Base-by-base conservation (phyloP, 495 filamentous ascomycete genomes). In the Lepidopterella palustris region DNA sequence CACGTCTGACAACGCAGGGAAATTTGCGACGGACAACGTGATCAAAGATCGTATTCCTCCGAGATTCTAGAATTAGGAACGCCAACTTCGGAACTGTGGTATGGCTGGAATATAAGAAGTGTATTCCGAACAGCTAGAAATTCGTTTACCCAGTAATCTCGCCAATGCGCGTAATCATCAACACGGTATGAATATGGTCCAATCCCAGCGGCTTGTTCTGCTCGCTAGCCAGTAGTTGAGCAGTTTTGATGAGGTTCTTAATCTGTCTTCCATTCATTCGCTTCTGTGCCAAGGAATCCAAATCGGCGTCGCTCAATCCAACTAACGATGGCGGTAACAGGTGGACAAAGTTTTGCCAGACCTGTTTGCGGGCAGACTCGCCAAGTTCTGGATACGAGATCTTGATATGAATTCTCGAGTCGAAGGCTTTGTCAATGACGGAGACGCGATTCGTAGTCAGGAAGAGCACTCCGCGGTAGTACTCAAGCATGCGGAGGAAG, bases 131-230 rank as follows among this genome's bases (percentile, higher is more conserved):
- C n/a, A n/a, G n/a, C n/a, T n/a, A n/a, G n/a, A n/a, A n/a, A n/a
- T n/a, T n/a, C n/a, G n/a, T n/a, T n/a, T n/a, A n/a, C n/a, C n/a
- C n/a, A n/a, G n/a, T n/a, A n/a, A n/a, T n/a, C n/a, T 48, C 63
- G 51, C 55, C 56, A 62, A 66, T 66, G 27, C 62, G 63, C 59
- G 56, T 66, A 62, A 66, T 66, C 62, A 55, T 39, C 53, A 60
- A 57, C 39, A 66, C 60, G 54, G 63, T 59, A 27, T 60, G 24
- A 24, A 95, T 88, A 69, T 95, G 89, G 31, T 83, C 81, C 86
- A 95, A 89, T 3, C 79, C 79, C 8, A 95, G 75, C 1, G 80
- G 78, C 42, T 82, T 80, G 25, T 76, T 76, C 68, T 90, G 86
- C 63, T 89, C 89, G 56, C 47, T 72, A 8, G 75, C 73, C 39